phyloP scores from a whole-genome alignment of 768 basidiomycete genomes.

The Suillus spraguei region DNA sequence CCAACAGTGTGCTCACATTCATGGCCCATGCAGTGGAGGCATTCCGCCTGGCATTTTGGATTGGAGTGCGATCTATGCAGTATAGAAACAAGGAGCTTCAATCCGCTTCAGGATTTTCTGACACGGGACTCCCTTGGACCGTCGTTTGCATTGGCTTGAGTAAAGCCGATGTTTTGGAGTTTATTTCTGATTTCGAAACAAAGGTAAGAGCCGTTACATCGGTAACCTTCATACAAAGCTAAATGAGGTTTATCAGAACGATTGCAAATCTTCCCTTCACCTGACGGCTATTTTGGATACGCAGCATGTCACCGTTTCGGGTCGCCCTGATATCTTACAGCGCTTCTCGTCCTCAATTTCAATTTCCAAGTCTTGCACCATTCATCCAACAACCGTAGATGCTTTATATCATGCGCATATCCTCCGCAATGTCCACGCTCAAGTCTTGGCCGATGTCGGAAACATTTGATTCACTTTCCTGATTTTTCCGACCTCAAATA shows the following conservation, averaged over 20 bases:
- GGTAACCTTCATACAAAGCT: not conserved
- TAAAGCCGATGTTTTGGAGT: slow-evolving; percentile 24
- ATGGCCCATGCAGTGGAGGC: slow-evolving; percentile 47
- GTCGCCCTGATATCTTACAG: slow-evolving; percentile 51
- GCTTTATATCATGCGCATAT: slow-evolving; percentile 54
- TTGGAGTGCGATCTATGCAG: slow-evolving; percentile 45
- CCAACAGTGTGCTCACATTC: slow-evolving; percentile 41
- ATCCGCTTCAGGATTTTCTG: slow-evolving; percentile 1
- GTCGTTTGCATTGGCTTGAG: slow-evolving; percentile 41
- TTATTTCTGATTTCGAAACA: slow-evolving; percentile 27
- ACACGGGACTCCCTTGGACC: slow-evolving; percentile 45
- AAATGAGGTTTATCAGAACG: not conserved
- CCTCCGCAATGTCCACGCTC: slow-evolving; percentile 34
- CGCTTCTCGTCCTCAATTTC: slow-evolving; percentile 41
- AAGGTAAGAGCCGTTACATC: slow-evolving; percentile 17
- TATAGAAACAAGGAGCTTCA: slow-evolving; percentile 28
- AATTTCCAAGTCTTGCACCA: slow-evolving; percentile 32
- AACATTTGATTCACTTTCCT: slow-evolving; percentile 53
- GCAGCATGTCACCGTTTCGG: slow-evolving; percentile 56
- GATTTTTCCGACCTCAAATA: slow-evolving; percentile 45
- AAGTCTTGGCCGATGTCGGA: slow-evolving; percentile 47
- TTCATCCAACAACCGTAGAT: slow-evolving; percentile 48
- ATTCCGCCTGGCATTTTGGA: slow-evolving; percentile 55
- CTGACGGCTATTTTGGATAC: slow-evolving; percentile 55
- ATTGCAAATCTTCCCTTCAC: slow-evolving; percentile 32